Evolutionary conservation across 1,139 yeast genomes (phyloP).

Genomic region (Citeromyces siamensis): DNA sequence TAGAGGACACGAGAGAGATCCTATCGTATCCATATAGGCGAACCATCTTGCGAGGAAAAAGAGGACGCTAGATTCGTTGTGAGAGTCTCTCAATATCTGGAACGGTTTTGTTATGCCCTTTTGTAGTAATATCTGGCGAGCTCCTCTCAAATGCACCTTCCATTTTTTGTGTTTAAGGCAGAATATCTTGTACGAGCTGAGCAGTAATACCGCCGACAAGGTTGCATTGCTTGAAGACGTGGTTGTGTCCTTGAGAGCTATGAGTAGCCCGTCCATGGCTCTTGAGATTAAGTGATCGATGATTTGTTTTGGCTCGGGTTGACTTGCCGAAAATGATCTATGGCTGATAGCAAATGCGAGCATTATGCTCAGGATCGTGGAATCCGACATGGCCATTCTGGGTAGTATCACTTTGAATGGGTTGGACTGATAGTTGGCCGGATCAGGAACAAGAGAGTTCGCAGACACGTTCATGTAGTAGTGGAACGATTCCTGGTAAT

Average conservation of each 20-base stretch:
- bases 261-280: slow-evolving; percentile 44
- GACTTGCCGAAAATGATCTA: slow-evolving; percentile 21
- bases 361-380: slow-evolving; percentile 45
- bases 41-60: slow-evolving; percentile 62
- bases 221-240: slow-evolving; percentile 57
- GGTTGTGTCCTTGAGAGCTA: slow-evolving; percentile 33
- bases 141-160: slow-evolving; percentile 58
- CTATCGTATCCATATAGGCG: slow-evolving; percentile 59
- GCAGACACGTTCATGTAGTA: slow-evolving; percentile 57
- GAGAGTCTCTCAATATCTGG: slow-evolving; percentile 7
- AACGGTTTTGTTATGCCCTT: slow-evolving; percentile 30
- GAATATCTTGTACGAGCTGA: slow-evolving; percentile 54
- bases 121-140: slow-evolving; percentile 54
- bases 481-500: slow-evolving; percentile 46
- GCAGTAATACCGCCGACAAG: slow-evolving; percentile 46
- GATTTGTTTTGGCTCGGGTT: slow-evolving; percentile 28
- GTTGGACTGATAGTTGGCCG: slow-evolving; percentile 44
- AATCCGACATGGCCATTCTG: slow-evolving; percentile 51
- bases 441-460: slow-evolving; percentile 56
- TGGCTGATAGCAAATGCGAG: slow-evolving; percentile 60
- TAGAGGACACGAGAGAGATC: slow-evolving; percentile 33
- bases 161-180: slow-evolving; percentile 38
- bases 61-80: slow-evolving; percentile 28
- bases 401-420: slow-evolving; percentile 61
- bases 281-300: slow-evolving; percentile 40